phyloP scores from a whole-genome alignment of 2,329 filamentous ascomycete genomes.

The Stachybotrys echinatus region DNA sequence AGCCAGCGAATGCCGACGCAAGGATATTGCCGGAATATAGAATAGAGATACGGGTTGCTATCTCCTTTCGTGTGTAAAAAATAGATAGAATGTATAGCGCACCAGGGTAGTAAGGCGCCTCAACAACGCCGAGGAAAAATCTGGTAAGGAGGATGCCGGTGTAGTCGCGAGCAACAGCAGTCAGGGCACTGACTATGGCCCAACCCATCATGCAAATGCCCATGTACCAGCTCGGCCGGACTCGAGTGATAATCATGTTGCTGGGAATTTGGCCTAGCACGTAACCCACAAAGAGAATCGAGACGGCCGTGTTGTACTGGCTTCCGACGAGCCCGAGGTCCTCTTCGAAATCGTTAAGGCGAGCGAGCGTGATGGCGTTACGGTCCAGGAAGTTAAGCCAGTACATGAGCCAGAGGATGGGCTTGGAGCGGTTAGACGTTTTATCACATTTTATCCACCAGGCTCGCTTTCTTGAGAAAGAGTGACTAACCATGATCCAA shows the following conservation, averaged over 20 bases:
- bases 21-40: slow-evolving; percentile 33
- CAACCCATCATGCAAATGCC: slow-evolving; percentile 9
- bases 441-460: too few relatives aligned
- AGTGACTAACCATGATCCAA: too few relatives aligned
- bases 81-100: slow-evolving; percentile 24
- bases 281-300: slow-evolving; percentile 23
- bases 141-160: slow-evolving; percentile 9
- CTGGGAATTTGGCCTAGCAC: slow-evolving; percentile 16
- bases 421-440: too few relatives aligned
- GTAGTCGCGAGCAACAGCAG: slow-evolving; percentile 2
- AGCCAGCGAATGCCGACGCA: slow-evolving; percentile 9
- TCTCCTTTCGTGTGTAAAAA: slow-evolving; percentile 27
- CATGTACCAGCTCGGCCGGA: slow-evolving; percentile 6
- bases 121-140: slow-evolving; percentile 13
- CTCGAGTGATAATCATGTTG: slow-evolving; percentile 18
- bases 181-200: slow-evolving; percentile 7
- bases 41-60: slow-evolving; percentile 42
- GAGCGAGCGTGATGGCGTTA: slow-evolving; percentile 36
- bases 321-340: slow-evolving; percentile 7
- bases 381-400: slow-evolving; percentile 35
- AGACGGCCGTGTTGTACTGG: slow-evolving; percentile 13
- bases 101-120: slow-evolving; percentile 12
- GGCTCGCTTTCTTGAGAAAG: too few relatives aligned
- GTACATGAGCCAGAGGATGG: slow-evolving; percentile 25
- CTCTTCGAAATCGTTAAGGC: slow-evolving; percentile 15